These are phyloP conservation scores for Trichophyton mentagrophytes DNA, from an alignment of 2,329 filamentous ascomycete genomes.

Conservation along the genomic window DNA sequence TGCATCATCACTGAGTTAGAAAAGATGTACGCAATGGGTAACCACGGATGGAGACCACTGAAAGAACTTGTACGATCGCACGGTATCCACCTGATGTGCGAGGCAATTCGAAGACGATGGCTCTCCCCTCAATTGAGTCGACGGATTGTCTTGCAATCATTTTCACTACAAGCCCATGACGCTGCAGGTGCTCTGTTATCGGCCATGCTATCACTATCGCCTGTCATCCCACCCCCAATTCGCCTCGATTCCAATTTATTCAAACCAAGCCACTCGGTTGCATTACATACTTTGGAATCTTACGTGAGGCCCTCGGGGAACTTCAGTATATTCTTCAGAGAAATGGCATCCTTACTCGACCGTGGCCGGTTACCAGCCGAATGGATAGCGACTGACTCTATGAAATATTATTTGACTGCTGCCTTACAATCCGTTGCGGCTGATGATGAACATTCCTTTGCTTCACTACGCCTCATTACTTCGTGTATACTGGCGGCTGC, in stretches of 20 bases:
- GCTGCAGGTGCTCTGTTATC: conserved; percentile 26
- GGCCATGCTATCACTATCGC: conserved; percentile 17
- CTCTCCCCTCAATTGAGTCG: conserved; percentile 22
- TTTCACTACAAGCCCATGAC: conserved; percentile 23
- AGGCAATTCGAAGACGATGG: conserved; percentile 26
- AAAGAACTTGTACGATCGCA: conserved; percentile 31
- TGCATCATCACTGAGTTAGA: conserved; percentile 33
- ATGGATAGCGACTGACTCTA: conserved; percentile 30
- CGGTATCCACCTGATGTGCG: conserved; percentile 27
- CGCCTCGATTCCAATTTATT: conserved; percentile 16
- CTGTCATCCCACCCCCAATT: conserved; percentile 14
- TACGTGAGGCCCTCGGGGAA: conserved; percentile 17
- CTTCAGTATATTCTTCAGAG: conserved; percentile 23
- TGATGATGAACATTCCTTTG: conserved; percentile 22
- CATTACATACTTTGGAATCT: conserved; percentile 21
- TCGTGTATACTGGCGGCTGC: conserved; percentile 5
- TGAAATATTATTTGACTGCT: conserved; percentile 25
- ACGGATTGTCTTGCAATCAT: conserved; percentile 24
- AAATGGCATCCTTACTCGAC: conserved; percentile 25
- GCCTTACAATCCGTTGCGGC: conserved; percentile 27
- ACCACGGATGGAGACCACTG: conserved; percentile 29
- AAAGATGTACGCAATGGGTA: conserved; percentile 24
- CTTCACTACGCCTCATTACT: conserved; percentile 14
- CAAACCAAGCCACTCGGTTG: conserved; percentile 21
- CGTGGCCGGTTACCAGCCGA: conserved; percentile 24